Evolutionary conservation across 371 early-diverging fungal species (phyloP), one percentile per base, ranked within the genome.

Genomic region (Lichtheimia ramosa): DNA sequence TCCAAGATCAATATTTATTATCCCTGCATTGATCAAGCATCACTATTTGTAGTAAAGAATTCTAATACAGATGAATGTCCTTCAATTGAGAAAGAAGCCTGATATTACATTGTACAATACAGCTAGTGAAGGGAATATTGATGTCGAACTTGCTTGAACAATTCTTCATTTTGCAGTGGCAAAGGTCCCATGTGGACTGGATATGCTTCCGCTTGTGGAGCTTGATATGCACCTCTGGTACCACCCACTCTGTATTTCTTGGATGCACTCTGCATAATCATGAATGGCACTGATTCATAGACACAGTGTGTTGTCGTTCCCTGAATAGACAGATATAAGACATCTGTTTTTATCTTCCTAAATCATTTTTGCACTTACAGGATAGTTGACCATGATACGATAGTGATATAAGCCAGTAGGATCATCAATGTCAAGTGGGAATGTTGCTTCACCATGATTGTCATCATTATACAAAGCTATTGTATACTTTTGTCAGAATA

Each of bases 301-400:
- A 66, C 63, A 25, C 67, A 66, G 27, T 66, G 67, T 2, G 43
- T 24, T 5, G 58, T 28, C 3, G 61, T 61, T 23, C 61, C 61
- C 65, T 65, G 15, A 23, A 25, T 10, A 34, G 10, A 34, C 10
- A 28, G 1, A 28, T 6, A 34, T 34, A 34, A 34, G 34, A 34
- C 10, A 5, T 34, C 34, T 34, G 2, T 34, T 10, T 8, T 34
- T 6, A 27, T 27, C 10, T 8, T 2, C 8, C 1, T 34, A 10
- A 8, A 8, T 10, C 8, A 5, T 8, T 34, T 34, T 0, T 13
- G 7, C 3, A 43, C 61, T 55, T 65, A 60, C 65, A 3, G 55
- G 58, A 43, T 68, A 70, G 25, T 70, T 66, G 24, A 70, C 70
- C 70, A 70, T 70, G 43, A 70, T 58, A 42, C 70, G 63, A 43